These are phyloP conservation scores for Nyctanthes arbortristis DNA, from an alignment of 257 asterid genomes.

Conservation along the genomic window DNA sequence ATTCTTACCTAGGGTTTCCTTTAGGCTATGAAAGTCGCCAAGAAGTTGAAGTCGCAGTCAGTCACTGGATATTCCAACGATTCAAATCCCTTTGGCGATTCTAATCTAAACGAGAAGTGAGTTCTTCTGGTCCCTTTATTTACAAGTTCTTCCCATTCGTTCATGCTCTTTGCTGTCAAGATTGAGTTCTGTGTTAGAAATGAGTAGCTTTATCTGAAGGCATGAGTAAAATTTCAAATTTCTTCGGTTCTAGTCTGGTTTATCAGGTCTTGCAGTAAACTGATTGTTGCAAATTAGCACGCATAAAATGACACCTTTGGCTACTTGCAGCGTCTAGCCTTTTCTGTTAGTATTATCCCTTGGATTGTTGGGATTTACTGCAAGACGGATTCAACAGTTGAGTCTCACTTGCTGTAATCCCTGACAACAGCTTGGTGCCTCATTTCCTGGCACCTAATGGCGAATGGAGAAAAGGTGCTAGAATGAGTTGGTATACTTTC, in stretches of 20 bases:
- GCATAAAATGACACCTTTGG: too few species aligned
- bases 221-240: background rate
- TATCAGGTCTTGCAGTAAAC: background rate
- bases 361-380: too few species aligned
- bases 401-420: too few species aligned
- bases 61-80: conserved; percentile 84
- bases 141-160: background rate
- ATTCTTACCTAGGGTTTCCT: background rate
- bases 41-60: conserved; percentile 64
- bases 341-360: too few species aligned
- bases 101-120: conserved; percentile 74
- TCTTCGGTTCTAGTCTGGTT: background rate
- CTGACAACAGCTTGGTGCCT: background rate
- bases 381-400: background rate
- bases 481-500: background rate
- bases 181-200: background rate
- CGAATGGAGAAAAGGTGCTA: background rate
- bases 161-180: background rate
- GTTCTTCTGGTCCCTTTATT: conserved; percentile 20
- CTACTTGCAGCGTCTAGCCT: too few species aligned
- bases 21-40: conserved; percentile 73
- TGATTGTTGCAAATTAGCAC: background rate
- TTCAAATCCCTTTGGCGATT: conserved; percentile 95
- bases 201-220: background rate
- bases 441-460: background rate